Conservation (phyloP, 2,329 filamentous ascomycete species). For the Sporothrix humicola region DNA sequence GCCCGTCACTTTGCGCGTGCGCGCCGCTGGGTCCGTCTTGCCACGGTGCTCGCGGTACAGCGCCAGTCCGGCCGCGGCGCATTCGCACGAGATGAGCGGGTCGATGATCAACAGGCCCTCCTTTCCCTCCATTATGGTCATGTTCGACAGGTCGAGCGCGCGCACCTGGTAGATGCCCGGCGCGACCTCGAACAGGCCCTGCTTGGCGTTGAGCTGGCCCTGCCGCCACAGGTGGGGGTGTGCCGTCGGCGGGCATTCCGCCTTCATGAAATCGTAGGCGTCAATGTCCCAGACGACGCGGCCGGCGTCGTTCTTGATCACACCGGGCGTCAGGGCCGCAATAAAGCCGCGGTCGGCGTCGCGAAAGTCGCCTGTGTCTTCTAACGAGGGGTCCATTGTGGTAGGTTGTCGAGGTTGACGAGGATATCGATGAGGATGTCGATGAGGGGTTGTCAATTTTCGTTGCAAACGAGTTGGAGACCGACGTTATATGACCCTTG, state of each 20-base stretch:
- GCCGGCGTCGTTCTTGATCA: constrained; percentile 13
- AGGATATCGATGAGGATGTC: neutral
- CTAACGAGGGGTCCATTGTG: neutral
- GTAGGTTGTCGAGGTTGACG: too few relatives aligned
- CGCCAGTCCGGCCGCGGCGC: neutral
- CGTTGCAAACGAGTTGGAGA: neutral
- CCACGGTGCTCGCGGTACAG: constrained; percentile 27
- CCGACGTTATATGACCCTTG: neutral
- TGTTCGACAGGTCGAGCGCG: constrained; percentile 29
- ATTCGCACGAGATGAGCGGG: constrained; percentile 18
- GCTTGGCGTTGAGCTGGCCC: constrained; percentile 26
- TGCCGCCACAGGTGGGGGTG: constrained; percentile 27
- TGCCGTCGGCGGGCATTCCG: neutral
- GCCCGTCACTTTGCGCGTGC: constrained; percentile 22
- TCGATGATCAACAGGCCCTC: constrained; percentile 22
- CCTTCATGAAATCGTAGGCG: constrained; percentile 3
- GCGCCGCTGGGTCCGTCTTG: neutral
- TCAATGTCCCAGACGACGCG: constrained; percentile 19
- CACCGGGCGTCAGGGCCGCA: constrained; percentile 4
- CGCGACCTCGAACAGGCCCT: constrained; percentile 26
- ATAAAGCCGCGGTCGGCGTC: constrained; percentile 24
- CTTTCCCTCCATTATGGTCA: constrained; percentile 25
- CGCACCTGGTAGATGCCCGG: constrained; percentile 26
- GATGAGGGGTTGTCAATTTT: neutral
- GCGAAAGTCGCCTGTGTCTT: neutral